These are phyloP conservation scores for Lactifluus piperatus DNA, from an alignment of 768 basidiomycete species.

Conservation along the genomic window DNA sequence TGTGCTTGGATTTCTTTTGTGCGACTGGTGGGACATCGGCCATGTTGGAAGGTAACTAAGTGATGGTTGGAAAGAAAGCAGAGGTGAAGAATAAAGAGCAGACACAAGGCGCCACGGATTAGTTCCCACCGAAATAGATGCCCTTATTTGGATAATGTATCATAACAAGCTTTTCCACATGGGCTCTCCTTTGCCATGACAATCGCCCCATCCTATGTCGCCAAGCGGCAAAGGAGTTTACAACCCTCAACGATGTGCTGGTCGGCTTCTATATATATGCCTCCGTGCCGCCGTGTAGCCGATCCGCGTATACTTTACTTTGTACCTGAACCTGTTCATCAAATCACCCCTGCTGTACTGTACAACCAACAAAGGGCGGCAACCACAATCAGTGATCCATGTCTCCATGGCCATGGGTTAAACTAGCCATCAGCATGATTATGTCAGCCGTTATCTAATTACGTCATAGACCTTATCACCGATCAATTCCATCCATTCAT, in stretches of 20 bases:
- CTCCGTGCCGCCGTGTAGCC: too few relatives aligned
- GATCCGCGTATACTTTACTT: too few relatives aligned
- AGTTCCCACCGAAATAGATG: background rate
- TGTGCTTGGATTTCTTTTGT: constrained; percentile 35
- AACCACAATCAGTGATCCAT: too few relatives aligned
- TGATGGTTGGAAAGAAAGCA: constrained; percentile 14
- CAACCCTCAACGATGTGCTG: too few relatives aligned
- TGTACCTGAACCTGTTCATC: too few relatives aligned
- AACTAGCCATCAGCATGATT: too few relatives aligned
- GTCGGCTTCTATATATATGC: too few relatives aligned
- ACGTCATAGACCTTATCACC: background rate
- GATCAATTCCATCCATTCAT: background rate
- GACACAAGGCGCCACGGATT: background rate
- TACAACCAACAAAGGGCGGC: too few relatives aligned
- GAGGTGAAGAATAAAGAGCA: constrained; percentile 10
- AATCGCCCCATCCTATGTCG: background rate
- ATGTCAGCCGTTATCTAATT: background rate
- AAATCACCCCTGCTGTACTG: too few relatives aligned
- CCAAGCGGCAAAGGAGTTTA: background rate
- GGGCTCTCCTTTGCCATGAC: background rate
- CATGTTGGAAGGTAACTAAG: constrained; percentile 11
- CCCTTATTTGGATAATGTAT: constrained; percentile 4
- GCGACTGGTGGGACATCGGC: constrained; percentile 20
- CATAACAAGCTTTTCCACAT: background rate
- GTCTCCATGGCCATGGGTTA: too few relatives aligned